Evolutionary conservation across 352 stramenopile genomes (phyloP).

Genomic region (Pythium dissimile): DNA sequence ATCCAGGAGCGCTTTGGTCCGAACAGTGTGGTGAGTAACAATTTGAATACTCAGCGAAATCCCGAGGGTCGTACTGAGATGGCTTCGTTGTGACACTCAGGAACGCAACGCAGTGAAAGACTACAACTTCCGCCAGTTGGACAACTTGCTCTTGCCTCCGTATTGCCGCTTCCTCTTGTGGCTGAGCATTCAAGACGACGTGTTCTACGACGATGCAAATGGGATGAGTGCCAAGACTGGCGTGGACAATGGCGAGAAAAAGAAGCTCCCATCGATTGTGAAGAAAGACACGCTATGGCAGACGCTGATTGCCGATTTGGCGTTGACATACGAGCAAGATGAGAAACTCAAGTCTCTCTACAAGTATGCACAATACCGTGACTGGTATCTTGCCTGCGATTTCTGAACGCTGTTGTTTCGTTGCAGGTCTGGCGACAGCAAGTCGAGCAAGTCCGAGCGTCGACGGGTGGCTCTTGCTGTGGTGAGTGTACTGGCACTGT

Average conservation of each 20-base stretch:
- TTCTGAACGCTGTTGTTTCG: background rate
- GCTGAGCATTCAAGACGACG: slow-evolving; percentile 85
- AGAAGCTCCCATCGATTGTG: slow-evolving; percentile 53
- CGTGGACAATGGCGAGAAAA: slow-evolving; percentile 55
- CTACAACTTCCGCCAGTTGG: slow-evolving; percentile 88
- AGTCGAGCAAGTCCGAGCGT: slow-evolving; percentile 80
- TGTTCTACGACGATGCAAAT: slow-evolving; percentile 77
- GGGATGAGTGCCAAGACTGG: slow-evolving; percentile 37
- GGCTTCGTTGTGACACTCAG: slow-evolving; percentile 14
- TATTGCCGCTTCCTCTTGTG: slow-evolving; percentile 88
- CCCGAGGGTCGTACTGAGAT: no score
- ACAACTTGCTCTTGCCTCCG: slow-evolving; percentile 81
- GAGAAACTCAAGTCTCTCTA: slow-evolving; percentile 88
- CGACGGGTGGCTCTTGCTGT: slow-evolving; percentile 78
- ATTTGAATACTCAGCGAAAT: no score
- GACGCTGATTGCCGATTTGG: slow-evolving; percentile 69
- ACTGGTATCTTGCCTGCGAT: background rate
- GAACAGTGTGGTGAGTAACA: slow-evolving; percentile 67
- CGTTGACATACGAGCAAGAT: slow-evolving; percentile 87
- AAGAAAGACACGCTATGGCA: slow-evolving; percentile 86
- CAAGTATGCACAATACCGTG: slow-evolving; percentile 47
- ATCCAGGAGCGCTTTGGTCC: slow-evolving; percentile 82
- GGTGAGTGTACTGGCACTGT: slow-evolving; percentile 38
- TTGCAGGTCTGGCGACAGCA: slow-evolving; percentile 64
- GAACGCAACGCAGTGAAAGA: slow-evolving; percentile 83